Base-by-base conservation (phyloP, 2,329 filamentous ascomycete genomes). In the Sporothrix pallida region DNA sequence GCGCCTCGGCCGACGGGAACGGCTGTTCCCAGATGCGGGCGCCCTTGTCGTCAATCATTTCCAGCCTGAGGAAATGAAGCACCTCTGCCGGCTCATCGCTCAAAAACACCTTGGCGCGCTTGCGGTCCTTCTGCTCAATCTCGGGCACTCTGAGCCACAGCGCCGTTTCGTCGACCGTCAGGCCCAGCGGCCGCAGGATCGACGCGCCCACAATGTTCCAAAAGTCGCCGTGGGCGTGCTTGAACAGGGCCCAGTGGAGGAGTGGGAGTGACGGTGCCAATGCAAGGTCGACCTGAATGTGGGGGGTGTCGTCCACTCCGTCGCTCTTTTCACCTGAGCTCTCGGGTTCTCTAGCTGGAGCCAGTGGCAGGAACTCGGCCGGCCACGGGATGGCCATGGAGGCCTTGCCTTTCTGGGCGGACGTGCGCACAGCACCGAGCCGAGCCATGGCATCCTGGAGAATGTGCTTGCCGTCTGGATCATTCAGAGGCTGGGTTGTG, bases 261-360 rank as follows among this genome's bases (percentile, higher is more conserved):
- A 81, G 77, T 15, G 82, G 78, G 0, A 81, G 75, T 1, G 80
- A 82, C 1, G 78, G 77, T 73, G 86, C 89, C 31, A 91, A 79
- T 44, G 88, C 85, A 0, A 95, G 80, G 78, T 96, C 93, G 37
- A 95, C 84, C 77, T 96, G 93, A 4, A 93, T 86, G 78, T 85
- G 87, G 58, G 23, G 37, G 26, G 9, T 48, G 46, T 17, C 15
- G 46, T 48, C 20, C 52, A 10, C 10, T 17, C 20, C 20, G 13
- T 3, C 9, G 20, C 23, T n/a, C 31, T 5, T 37, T 37, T 37
- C 31, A 37, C 26, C 9, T 71, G 7, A 56, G 8, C 9, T 12
- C 65, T 26, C 65, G 17, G 31, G 31, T 6, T 37, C 31, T 3
- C 31, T 37, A 3, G 52, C 8, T 10, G 65, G 26, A 48, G 56